Evolutionary conservation across 345 rosid genomes (phyloP).

Genomic region (Dipteronia dyeriana): DNA sequence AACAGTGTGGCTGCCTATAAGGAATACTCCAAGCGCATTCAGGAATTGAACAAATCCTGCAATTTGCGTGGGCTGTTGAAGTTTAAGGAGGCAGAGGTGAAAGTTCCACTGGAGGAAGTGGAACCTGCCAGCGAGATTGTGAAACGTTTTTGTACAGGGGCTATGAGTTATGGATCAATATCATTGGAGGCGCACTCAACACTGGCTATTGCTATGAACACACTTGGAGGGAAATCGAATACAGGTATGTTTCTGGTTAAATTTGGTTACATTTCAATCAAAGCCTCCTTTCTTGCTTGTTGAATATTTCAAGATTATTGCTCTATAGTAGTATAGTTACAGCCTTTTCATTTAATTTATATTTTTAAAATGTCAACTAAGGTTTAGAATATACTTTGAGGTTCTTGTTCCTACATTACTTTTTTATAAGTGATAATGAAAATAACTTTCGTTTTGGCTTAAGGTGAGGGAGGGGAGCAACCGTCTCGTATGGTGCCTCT

Average conservation of each 20-base stretch:
- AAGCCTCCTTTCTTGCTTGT: not conserved
- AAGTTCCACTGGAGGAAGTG: conserved; percentile 80
- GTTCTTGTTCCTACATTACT: not conserved
- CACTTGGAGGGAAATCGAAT: conserved; percentile 92
- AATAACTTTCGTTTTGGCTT: not conserved
- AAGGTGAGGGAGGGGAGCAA: conserved; percentile 99
- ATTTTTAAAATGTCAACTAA: not conserved
- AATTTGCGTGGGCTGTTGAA: conserved; percentile 93
- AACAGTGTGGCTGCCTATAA: conserved; percentile 94
- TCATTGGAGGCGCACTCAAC: conserved; percentile 93
- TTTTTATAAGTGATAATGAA: not conserved
- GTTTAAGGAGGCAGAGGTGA: conserved; percentile 66
- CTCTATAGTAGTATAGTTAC: not conserved
- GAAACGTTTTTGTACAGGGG: conserved; percentile 96
- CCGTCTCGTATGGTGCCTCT: conserved; percentile 96
- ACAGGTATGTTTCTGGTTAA: conserved; percentile 57
- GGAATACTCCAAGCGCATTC: conserved; percentile 89
- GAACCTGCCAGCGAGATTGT: conserved; percentile 99
- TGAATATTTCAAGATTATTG: not conserved
- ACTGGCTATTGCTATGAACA: conserved; percentile 93
- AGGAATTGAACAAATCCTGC: conserved; percentile 85
- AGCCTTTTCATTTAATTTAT: not conserved
- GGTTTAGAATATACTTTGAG: not conserved
- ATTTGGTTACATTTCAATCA: not conserved
- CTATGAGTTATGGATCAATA: conserved; percentile 99